A percentile compares a stretch with the other conserved stretches of the same genome.
These are phyloP conservation scores for Lactifluus piperatus DNA, from an alignment of 768 basidiomycete species.

Conservation along the genomic window DNA sequence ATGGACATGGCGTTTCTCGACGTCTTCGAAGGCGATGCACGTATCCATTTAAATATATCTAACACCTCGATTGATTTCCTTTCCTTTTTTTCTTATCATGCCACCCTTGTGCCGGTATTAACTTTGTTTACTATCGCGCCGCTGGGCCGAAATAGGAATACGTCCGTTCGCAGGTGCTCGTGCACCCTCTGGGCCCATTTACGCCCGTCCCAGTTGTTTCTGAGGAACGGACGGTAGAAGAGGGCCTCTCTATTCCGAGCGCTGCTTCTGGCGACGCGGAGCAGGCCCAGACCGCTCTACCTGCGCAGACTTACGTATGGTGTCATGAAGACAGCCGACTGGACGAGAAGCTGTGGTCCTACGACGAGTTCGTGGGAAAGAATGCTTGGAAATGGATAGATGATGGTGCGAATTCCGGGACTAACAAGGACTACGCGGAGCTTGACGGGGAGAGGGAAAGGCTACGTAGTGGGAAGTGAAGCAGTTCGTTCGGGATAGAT, in stretches of 20 bases:
- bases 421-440: slow-evolving; percentile 38
- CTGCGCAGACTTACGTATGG: slow-evolving; percentile 75
- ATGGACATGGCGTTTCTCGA: slow-evolving; percentile 65
- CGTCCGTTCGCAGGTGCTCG: slow-evolving; percentile 40
- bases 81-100: no score
- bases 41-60: slow-evolving; percentile 21
- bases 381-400: slow-evolving; percentile 77
- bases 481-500: not conserved
- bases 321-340: slow-evolving; percentile 34
- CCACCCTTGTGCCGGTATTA: no score
- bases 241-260: slow-evolving; percentile 31
- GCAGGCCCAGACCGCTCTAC: slow-evolving; percentile 23
- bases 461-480: not conserved
- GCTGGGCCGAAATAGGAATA: slow-evolving; percentile 53
- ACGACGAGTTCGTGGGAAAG: slow-evolving; percentile 67
- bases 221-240: slow-evolving; percentile 23
- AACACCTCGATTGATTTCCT: no score
- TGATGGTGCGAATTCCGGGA: slow-evolving; percentile 26
- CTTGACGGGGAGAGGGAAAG: slow-evolving; percentile 41
- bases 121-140: no score
- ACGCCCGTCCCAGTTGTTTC: slow-evolving; percentile 22
- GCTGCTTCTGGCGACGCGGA: slow-evolving; percentile 33
- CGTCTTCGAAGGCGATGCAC: slow-evolving; percentile 71
- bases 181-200: slow-evolving; percentile 46
- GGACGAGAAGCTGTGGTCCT: slow-evolving; percentile 64